These are phyloP conservation scores for Neofusicoccum ribis DNA, from an alignment of 2,329 filamentous ascomycete genomes.

Conservation along the genomic window DNA sequence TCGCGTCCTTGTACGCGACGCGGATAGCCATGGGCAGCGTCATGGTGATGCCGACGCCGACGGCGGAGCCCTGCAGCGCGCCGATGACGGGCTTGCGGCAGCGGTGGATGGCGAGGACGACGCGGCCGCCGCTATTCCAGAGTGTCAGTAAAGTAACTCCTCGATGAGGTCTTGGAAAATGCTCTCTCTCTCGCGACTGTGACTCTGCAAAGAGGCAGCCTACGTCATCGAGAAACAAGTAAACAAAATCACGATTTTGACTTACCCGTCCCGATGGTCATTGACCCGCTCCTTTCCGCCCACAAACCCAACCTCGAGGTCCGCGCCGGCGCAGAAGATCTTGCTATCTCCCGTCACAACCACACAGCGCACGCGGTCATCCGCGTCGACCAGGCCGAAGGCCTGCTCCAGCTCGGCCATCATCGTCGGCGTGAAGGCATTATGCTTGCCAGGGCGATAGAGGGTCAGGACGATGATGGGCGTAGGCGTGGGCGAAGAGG, in stretches of 20 bases:
- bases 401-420: slow-evolving; percentile 59
- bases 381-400: slow-evolving; percentile 53
- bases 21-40: slow-evolving; percentile 59
- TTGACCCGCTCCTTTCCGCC: slow-evolving; percentile 42
- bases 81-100: slow-evolving; percentile 60
- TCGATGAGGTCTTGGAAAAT: no score
- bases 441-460: slow-evolving; percentile 64
- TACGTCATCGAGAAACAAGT: not conserved
- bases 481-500: slow-evolving; percentile 55
- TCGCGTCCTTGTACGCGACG: slow-evolving; percentile 56
- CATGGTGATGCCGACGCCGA: slow-evolving; percentile 61
- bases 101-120: slow-evolving; percentile 55
- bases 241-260: not conserved
- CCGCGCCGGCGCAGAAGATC: slow-evolving; percentile 59
- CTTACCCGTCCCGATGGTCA: slow-evolving; percentile 57
- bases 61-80: slow-evolving; percentile 57
- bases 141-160: no score
- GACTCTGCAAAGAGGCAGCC: no score
- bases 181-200: no score
- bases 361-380: slow-evolving; percentile 56
- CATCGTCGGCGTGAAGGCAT: slow-evolving; percentile 70
- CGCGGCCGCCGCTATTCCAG: slow-evolving; percentile 42
- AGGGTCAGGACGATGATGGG: slow-evolving; percentile 64
- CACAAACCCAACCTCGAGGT: slow-evolving; percentile 55
- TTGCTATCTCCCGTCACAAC: slow-evolving; percentile 55